These are phyloP conservation scores for Phalaenopsis equestris DNA, from an alignment of 106 monocot genomes.

Conservation along the genomic window DNA sequence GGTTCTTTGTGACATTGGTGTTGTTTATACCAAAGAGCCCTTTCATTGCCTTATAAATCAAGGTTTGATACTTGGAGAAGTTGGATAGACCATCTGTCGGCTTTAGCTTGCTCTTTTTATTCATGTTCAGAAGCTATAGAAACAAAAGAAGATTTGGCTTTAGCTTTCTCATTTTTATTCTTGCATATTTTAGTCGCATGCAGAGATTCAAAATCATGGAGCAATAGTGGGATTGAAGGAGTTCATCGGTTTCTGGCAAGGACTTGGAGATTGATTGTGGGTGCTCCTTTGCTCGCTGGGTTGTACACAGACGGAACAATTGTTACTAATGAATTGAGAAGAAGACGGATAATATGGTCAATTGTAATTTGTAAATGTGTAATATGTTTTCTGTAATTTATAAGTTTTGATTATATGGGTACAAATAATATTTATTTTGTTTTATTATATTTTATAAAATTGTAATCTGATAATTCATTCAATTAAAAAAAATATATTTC, in stretches of 20 bases:
- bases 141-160: slow-evolving; percentile 49
- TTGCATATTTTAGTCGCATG: not conserved
- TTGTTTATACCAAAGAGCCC: slow-evolving; percentile 92
- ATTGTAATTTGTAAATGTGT: too few relatives aligned
- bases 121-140: not conserved
- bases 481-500: too few relatives aligned
- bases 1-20: slow-evolving; percentile 92
- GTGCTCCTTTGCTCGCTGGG: slow-evolving; percentile 65
- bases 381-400: too few relatives aligned
- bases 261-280: slow-evolving; percentile 89
- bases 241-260: slow-evolving; percentile 88
- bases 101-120: not conserved
- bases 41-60: slow-evolving; percentile 96
- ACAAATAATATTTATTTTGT: too few relatives aligned
- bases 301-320: slow-evolving; percentile 56
- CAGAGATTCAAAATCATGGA: slow-evolving; percentile 97
- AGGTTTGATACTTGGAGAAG: slow-evolving; percentile 92
- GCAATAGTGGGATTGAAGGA: slow-evolving; percentile 91
- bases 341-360: too few relatives aligned
- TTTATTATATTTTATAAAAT: too few relatives aligned
- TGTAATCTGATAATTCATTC: too few relatives aligned
- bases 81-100: slow-evolving; percentile 1
- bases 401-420: too few relatives aligned
- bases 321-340: slow-evolving; percentile 26
- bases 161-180: slow-evolving; percentile 25